These are phyloP conservation scores for Dittrichia graveolens DNA, from an alignment of 129 eudicot species.

Conservation along the genomic window DNA sequence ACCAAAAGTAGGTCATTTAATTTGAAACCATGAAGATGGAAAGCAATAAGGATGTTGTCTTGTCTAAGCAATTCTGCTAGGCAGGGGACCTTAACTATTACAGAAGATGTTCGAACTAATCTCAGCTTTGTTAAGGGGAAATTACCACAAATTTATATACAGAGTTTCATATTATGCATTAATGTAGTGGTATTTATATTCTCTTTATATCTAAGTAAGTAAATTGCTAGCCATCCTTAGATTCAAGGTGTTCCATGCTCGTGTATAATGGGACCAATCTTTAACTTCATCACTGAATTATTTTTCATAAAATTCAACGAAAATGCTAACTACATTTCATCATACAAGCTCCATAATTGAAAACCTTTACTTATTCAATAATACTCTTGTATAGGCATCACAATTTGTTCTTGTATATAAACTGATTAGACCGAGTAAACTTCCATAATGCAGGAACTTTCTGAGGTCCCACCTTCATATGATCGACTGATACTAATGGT, in stretches of 20 bases:
- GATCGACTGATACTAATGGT: slow-evolving; percentile 83
- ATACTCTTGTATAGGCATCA: not conserved
- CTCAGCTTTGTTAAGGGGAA: no score
- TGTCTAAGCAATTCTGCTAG: no score
- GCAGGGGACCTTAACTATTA: no score
- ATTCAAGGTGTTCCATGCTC: no score
- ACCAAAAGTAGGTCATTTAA: no score
- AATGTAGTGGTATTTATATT: not conserved
- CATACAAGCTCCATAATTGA: not conserved
- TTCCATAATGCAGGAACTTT: slow-evolving; percentile 69
- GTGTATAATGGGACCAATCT: not conserved
- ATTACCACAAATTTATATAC: not conserved
- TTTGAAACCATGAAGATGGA: no score
- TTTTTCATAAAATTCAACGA: not conserved
- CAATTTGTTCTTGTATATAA: slow-evolving; percentile 10
- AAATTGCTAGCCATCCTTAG: not conserved
- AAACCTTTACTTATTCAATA: not conserved
- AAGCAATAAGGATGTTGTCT: no score
- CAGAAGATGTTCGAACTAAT: no score
- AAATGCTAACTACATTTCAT: not conserved
- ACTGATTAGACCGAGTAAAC: slow-evolving; percentile 6
- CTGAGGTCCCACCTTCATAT: slow-evolving; percentile 62
- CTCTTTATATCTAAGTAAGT: not conserved
- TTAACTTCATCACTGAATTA: not conserved
- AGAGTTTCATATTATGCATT: not conserved